Base-by-base conservation (phyloP, 495 filamentous ascomycete genomes). In the Aspergillus sclerotioniger region DNA sequence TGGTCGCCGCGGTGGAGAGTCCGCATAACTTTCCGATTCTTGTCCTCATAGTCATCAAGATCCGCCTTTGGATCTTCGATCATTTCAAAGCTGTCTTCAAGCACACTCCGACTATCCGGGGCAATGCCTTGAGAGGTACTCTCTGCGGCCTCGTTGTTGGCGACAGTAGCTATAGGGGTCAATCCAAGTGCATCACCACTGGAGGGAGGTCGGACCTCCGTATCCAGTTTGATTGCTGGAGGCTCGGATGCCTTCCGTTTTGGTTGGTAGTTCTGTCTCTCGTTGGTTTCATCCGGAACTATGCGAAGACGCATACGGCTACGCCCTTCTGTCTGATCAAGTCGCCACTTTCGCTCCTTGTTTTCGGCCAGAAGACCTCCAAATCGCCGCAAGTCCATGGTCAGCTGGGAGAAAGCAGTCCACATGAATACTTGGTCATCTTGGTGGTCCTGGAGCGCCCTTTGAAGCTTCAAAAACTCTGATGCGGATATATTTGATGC, bases 21-120 rank as follows among this genome's bases (percentile, higher is more conserved):
- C 56, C 94, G 81, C 90, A 98, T 92, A 49, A 98, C 94, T 72
- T 95, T 97, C 15, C 94, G 80, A 65, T 98, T 97, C 75, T 96
- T 97, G 67, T 98, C 94, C 72, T 98, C 94, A 64, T 90, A 96
- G 10, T 85, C 87, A 54, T 95, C 93, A 15, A 90, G 82, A 47
- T 86, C 90, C 48, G 90, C 85, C n/a, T 84, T 83, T 7, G 87
- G 87, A 57, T 96, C 92, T 57, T 96, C 91, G 39, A 98, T 87
- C 64, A 98, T 83, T 73, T 98, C 94, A 62, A 93, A 98, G 53
- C 92, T 93, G 51, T 97, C 94, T 53, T 96, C 92, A 3, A 84
- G 75, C 13, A 71, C 60, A 39, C 64, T 70, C 8, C 51, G 67
- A 45, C 80, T 76, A 32, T 82, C 80, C 1, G 70, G 59, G n/a